phyloP scores from a whole-genome alignment of 371 early-diverging fungal genomes.

The Lichtheimia ramosa region DNA sequence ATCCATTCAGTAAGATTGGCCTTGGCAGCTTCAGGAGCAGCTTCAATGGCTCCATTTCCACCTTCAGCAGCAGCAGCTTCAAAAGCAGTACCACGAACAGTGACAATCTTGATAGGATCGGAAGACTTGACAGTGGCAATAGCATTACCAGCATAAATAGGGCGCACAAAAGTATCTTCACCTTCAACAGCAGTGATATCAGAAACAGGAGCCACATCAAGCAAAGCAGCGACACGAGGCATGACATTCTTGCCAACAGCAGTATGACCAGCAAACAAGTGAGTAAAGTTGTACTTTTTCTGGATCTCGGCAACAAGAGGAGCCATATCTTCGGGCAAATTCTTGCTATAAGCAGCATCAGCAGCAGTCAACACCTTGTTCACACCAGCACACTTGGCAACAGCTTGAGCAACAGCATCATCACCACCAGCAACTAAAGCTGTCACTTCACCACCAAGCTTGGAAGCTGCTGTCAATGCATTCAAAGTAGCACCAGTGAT shows the following conservation, averaged over 20 bases:
- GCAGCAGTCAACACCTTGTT: slow-evolving; percentile 85
- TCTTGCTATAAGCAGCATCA: slow-evolving; percentile 76
- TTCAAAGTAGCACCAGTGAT: slow-evolving; percentile 79
- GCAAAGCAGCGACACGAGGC: slow-evolving; percentile 90
- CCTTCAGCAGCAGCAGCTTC: slow-evolving; percentile 65
- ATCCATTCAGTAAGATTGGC: slow-evolving; percentile 76
- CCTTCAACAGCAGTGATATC: slow-evolving; percentile 83
- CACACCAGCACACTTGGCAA: slow-evolving; percentile 75
- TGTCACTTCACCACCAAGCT: slow-evolving; percentile 79
- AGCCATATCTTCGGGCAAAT: slow-evolving; percentile 81
- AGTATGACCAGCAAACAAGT: slow-evolving; percentile 86
- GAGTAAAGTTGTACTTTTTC: slow-evolving; percentile 75
- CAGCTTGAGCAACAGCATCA: slow-evolving; percentile 68
- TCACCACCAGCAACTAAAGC: slow-evolving; percentile 86
- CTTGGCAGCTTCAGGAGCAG: slow-evolving; percentile 66
- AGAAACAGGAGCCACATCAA: slow-evolving; percentile 90
- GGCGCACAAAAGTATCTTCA: slow-evolving; percentile 92
- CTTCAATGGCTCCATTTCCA: slow-evolving; percentile 60
- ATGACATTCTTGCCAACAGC: slow-evolving; percentile 92
- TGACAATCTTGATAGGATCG: slow-evolving; percentile 86
- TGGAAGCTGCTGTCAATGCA: slow-evolving; percentile 87
- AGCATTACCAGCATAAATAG: slow-evolving; percentile 98
- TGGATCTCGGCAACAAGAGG: slow-evolving; percentile 75
- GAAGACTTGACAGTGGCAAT: slow-evolving; percentile 92
- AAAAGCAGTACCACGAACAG: slow-evolving; percentile 94